Percentiles rank a stretch among this genome's conserved stretches.
phyloP scores from a whole-genome alignment of 2,329 filamentous ascomycete species.

The Penicillium sp. region DNA sequence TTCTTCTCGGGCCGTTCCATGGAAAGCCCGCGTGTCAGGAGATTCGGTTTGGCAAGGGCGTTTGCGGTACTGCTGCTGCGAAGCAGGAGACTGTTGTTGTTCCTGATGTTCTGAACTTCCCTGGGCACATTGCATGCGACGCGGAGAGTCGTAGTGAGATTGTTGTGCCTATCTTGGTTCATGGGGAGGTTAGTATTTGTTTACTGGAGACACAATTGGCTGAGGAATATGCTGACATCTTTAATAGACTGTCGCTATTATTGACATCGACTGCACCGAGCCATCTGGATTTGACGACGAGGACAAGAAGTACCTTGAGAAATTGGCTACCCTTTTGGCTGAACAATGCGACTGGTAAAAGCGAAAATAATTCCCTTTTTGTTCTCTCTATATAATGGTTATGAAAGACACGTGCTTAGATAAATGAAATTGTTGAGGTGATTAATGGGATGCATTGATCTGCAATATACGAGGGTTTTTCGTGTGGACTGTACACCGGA shows the following conservation, averaged over 20 bases:
- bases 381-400: neutral
- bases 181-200: slow-evolving; percentile 36
- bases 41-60: slow-evolving; percentile 46
- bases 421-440: neutral
- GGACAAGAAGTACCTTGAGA: slow-evolving; percentile 44
- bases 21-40: slow-evolving; percentile 50
- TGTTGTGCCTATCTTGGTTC: slow-evolving; percentile 47
- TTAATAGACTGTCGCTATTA: slow-evolving; percentile 47
- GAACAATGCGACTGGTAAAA: slow-evolving; percentile 43
- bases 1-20: slow-evolving; percentile 49
- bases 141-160: slow-evolving; percentile 50
- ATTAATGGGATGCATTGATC: no score
- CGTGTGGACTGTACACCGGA: no score
- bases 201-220: neutral
- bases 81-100: slow-evolving; percentile 42
- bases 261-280: slow-evolving; percentile 48
- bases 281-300: slow-evolving; percentile 45
- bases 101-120: slow-evolving; percentile 44
- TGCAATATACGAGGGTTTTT: no score
- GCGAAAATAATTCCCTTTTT: neutral
- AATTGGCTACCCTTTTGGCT: slow-evolving; percentile 40
- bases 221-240: neutral
- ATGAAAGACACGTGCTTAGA: neutral
- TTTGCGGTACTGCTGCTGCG: slow-evolving; percentile 46
- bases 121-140: slow-evolving; percentile 52